Conservation (phyloP, 2,329 filamentous ascomycete genomes). For the Pseudopyricularia javanii region DNA sequence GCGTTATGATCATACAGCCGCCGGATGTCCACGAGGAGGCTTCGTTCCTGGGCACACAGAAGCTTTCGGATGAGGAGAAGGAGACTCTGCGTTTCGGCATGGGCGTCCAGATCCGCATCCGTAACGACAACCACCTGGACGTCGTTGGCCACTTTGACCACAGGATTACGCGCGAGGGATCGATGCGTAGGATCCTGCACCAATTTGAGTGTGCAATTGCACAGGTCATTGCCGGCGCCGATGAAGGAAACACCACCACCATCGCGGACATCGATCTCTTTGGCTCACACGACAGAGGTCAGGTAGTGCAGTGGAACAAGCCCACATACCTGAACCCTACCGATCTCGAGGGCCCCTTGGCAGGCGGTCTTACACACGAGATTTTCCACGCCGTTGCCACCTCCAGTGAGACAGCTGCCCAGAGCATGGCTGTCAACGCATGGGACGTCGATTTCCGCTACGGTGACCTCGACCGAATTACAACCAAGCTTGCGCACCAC, state of each 20-base stretch:
- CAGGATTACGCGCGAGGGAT: not conserved
- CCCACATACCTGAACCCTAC: not conserved
- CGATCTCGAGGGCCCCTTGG: not conserved
- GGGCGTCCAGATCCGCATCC: not conserved
- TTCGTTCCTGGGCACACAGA: not conserved
- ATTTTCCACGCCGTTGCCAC: not conserved
- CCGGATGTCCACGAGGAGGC: not conserved
- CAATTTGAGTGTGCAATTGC: not conserved
- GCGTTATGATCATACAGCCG: not conserved
- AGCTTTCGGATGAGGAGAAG: not conserved
- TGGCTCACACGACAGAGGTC: not conserved
- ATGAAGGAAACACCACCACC: not conserved
- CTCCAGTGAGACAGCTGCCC: not conserved
- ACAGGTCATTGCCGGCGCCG: not conserved
- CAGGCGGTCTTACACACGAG: not conserved
- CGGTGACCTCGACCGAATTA: slow-evolving; percentile 6
- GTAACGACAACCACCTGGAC: not conserved
- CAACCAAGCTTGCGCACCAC: slow-evolving; percentile 6
- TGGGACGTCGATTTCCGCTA: slow-evolving; percentile 10
- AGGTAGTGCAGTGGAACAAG: not conserved
- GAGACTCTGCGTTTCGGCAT: not conserved
- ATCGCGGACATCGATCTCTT: not conserved
- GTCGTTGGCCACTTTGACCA: not conserved
- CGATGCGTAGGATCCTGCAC: not conserved
- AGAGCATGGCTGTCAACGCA: slow-evolving; percentile 5